These are phyloP conservation scores for Penicillium flavigenum DNA, from an alignment of 495 filamentous ascomycete species.

Conservation along the genomic window DNA sequence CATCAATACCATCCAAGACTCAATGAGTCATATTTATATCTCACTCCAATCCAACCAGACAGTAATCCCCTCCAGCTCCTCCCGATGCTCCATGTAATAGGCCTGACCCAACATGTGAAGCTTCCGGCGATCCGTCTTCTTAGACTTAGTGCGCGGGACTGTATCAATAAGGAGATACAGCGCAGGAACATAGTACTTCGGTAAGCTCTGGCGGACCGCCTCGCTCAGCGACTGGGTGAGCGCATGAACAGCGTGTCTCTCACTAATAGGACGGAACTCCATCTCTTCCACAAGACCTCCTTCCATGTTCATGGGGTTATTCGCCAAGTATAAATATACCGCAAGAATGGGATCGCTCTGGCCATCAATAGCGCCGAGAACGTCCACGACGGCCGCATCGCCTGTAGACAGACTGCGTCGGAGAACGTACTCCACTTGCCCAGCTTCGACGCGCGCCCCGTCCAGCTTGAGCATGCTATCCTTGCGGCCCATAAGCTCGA, in stretches of 20 bases:
- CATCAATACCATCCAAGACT: not conserved
- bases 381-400: slow-evolving; percentile 27
- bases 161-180: slow-evolving; percentile 27
- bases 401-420: slow-evolving; percentile 15
- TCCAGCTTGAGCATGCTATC: slow-evolving; percentile 82
- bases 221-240: slow-evolving; percentile 11
- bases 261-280: slow-evolving; percentile 18
- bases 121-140: slow-evolving; percentile 44
- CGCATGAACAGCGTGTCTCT: slow-evolving; percentile 6
- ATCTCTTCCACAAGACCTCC: slow-evolving; percentile 17
- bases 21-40: not conserved
- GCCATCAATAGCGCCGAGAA: slow-evolving; percentile 27
- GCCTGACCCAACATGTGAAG: slow-evolving; percentile 24
- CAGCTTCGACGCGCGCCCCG: slow-evolving; percentile 74
- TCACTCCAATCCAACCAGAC: slow-evolving; percentile 20
- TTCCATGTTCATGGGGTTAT: slow-evolving; percentile 19
- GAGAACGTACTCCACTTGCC: slow-evolving; percentile 57
- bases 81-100: slow-evolving; percentile 23
- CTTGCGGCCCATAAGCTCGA: slow-evolving; percentile 71
- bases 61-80: slow-evolving; percentile 18
- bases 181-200: slow-evolving; percentile 25
- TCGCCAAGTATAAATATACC: slow-evolving; percentile 22
- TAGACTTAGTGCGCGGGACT: slow-evolving; percentile 44
- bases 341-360: slow-evolving; percentile 23
- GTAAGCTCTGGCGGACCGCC: slow-evolving; percentile 19